Conservation (phyloP, 228 moss, liverwort and hornwort genomes). For the Sphagnum magellanicum region DNA sequence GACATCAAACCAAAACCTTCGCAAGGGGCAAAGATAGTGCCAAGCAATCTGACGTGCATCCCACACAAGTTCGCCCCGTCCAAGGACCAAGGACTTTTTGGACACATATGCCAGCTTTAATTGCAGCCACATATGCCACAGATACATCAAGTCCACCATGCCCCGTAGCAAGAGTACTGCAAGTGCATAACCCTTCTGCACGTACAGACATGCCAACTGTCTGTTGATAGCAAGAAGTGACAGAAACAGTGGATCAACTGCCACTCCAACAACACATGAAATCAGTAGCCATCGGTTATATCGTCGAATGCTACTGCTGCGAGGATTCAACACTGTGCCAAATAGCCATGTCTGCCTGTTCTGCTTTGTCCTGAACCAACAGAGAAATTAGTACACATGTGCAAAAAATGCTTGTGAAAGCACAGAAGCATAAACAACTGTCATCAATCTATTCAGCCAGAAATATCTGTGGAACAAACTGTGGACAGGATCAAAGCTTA, state of each 20-base stretch:
- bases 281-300: conserved; percentile 10
- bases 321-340: conserved; percentile 12
- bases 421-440: neutral
- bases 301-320: conserved; percentile 1
- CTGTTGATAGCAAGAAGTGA: conserved; percentile 8
- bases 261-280: conserved; percentile 7
- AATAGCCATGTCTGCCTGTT: conserved; percentile 8
- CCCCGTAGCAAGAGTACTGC: conserved; percentile 1
- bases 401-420: neutral
- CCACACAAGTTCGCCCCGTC: conserved; percentile 15
- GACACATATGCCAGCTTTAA: conserved; percentile 11
- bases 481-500: neutral
- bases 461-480: neutral
- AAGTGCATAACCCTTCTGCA: conserved; percentile 3
- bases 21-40: conserved; percentile 3
- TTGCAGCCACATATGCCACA: conserved; percentile 11
- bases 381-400: neutral
- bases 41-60: conserved; percentile 7
- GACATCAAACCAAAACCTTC: conserved; percentile 11
- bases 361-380: neutral
- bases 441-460: neutral
- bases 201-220: conserved; percentile 6
- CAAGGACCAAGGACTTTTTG: conserved; percentile 4
- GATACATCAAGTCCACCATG: conserved; percentile 1
- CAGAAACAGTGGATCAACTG: conserved; percentile 15